A percentile compares a stretch with the other conserved stretches of the same genome.
Conservation (phyloP, 1,284 basidiomycete genomes). For the Apiotrichum laibachii region DNA sequence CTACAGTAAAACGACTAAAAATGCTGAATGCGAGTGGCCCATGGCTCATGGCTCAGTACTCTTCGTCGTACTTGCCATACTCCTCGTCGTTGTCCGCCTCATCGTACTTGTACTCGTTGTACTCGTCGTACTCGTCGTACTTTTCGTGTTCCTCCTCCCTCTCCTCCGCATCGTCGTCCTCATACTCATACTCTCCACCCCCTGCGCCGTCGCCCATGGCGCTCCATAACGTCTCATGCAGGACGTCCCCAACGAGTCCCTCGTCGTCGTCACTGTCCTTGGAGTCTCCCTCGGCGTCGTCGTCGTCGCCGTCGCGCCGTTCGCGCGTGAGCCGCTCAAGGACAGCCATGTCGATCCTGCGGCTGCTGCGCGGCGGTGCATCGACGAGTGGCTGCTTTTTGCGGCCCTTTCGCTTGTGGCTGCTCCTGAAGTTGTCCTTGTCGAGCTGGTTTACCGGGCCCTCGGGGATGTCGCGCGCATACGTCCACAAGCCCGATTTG, state of each 20-base stretch:
- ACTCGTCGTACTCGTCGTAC: background rate
- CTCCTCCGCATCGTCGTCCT: background rate
- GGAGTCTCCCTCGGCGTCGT: background rate
- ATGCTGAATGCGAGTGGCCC: too few species aligned
- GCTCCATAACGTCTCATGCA: background rate
- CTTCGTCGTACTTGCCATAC: background rate
- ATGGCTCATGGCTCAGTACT: too few species aligned
- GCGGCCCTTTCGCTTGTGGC: background rate
- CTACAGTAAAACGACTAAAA: too few species aligned
- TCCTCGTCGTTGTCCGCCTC: slow-evolving; percentile 3
- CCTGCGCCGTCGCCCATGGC: background rate
- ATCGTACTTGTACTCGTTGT: background rate
- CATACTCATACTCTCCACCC: background rate
- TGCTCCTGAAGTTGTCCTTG: background rate
- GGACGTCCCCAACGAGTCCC: background rate
- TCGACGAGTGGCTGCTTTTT: too few species aligned
- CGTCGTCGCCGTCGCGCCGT: background rate
- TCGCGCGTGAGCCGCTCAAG: background rate
- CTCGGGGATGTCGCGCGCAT: slow-evolving; percentile 6
- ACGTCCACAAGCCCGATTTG: slow-evolving; percentile 2
- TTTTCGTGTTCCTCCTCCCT: background rate
- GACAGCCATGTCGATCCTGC: background rate
- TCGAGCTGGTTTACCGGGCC: background rate
- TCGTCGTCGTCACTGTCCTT: slow-evolving; percentile 1
- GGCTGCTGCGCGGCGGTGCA: too few species aligned